A percentile compares a stretch with the other conserved stretches of the same genome.
phyloP scores from a whole-genome alignment of 73 alveolate genomes.

The Tetrahymena malaccensis region DNA sequence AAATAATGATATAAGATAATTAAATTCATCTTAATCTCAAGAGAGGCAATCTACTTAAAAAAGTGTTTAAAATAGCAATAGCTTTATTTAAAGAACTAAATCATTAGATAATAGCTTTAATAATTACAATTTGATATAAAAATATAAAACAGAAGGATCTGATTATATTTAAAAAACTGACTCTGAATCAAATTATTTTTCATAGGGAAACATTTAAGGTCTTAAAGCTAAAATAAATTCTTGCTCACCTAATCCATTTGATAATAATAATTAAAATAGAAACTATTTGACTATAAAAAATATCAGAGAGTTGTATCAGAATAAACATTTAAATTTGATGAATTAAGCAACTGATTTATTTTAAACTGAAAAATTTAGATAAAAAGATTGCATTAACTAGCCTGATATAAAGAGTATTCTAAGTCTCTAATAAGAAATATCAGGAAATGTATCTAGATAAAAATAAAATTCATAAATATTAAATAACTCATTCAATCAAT shows the following conservation, averaged over 20 bases:
- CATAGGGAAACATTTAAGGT: not conserved
- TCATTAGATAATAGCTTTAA: not conserved
- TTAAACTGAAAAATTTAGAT: not conserved
- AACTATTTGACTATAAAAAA: not conserved
- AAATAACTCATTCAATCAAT: not conserved
- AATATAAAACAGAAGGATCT: not conserved
- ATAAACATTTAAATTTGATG: not conserved
- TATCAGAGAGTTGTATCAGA: not conserved
- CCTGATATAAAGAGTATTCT: not conserved
- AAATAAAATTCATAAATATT: not conserved
- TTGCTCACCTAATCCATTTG: not conserved
- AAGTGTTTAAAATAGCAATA: not conserved
- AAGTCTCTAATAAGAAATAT: not conserved
- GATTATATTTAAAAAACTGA: not conserved
- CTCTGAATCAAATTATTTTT: not conserved
- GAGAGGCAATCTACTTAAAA: not conserved
- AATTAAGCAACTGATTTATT: not conserved
- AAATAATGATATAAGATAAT: not conserved
- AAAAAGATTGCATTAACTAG: not conserved
- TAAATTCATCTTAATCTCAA: not conserved
- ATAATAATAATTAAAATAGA: not conserved
- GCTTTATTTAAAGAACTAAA: not conserved
- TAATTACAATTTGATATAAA: not conserved
- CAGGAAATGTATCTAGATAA: not conserved
- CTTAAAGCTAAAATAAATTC: not conserved